A percentile compares a stretch with the other conserved stretches of the same genome.
Evolutionary conservation across 306 rosid species (phyloP).

Genomic region (Prinsepia uniflora): DNA sequence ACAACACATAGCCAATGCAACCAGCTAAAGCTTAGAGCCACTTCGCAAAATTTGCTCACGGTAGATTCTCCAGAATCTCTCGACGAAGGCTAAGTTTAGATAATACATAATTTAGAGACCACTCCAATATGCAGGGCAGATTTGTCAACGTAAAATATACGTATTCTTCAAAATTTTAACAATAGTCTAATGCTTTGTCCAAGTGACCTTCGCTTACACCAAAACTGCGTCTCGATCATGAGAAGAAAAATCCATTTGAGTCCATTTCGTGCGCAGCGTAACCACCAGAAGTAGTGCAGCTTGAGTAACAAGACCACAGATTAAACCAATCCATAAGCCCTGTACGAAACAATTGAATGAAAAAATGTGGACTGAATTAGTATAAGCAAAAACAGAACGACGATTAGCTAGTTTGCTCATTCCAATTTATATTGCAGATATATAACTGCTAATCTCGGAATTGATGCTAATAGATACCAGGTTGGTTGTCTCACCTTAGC

Average conservation of each 20-base stretch:
- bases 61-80: neutral
- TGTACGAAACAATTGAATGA: conserved; percentile 15
- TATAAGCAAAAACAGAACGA: neutral
- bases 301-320: conserved; percentile 60
- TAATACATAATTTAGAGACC: neutral
- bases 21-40: neutral
- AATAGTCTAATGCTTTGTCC: neutral
- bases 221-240: conserved; percentile 16
- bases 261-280: conserved; percentile 42
- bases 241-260: conserved; percentile 25
- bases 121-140: neutral
- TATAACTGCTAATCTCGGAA: too few relatives aligned
- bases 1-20: neutral
- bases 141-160: neutral
- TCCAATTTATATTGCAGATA: neutral
- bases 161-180: neutral
- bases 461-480: neutral
- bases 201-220: neutral
- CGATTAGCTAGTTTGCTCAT: neutral
- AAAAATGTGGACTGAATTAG: neutral
- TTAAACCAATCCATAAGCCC: conserved; percentile 87
- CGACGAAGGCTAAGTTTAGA: neutral
- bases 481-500: conserved; percentile 40
- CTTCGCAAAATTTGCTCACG: neutral
- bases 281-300: conserved; percentile 39